Evolutionary conservation across 2,329 filamentous ascomycete species (phyloP).

Genomic region (Fusarium siculi): DNA sequence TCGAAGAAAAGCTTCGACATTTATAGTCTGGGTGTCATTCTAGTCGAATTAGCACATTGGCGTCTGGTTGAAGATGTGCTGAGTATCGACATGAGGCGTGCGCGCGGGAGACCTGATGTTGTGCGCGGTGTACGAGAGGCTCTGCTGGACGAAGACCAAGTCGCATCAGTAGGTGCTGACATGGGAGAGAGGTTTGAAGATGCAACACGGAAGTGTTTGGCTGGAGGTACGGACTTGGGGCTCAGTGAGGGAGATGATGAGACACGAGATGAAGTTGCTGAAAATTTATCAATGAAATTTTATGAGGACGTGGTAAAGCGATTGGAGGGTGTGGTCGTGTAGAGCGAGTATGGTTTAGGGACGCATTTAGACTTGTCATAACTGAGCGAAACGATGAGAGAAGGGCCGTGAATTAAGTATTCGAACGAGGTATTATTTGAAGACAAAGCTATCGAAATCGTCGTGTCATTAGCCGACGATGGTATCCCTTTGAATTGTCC

Average conservation of each 20-base stretch:
- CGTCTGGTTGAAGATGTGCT: conserved; percentile 57
- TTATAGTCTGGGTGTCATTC: conserved; percentile 62
- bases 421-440: not conserved
- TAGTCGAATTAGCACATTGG: conserved; percentile 67
- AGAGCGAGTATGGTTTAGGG: not conserved
- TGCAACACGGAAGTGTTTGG: conserved; percentile 51
- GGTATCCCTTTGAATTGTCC: not conserved
- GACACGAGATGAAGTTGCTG: conserved; percentile 53
- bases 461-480: conserved; percentile 15
- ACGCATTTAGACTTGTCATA: not conserved
- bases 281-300: conserved; percentile 53
- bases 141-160: conserved; percentile 45
- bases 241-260: conserved; percentile 53
- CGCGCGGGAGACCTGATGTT: conserved; percentile 51
- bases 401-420: not conserved
- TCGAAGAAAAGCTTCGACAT: conserved; percentile 64
- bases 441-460: conserved; percentile 1
- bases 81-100: conserved; percentile 50
- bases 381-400: not conserved
- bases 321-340: conserved; percentile 52
- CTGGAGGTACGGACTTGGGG: conserved; percentile 51
- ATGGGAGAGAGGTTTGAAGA: conserved; percentile 55
- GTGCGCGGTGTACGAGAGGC: conserved; percentile 50
- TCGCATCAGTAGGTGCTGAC: conserved; percentile 50
- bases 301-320: conserved; percentile 59